phyloP scores from a whole-genome alignment of 1,284 basidiomycete genomes.

The Trametes sp. region DNA sequence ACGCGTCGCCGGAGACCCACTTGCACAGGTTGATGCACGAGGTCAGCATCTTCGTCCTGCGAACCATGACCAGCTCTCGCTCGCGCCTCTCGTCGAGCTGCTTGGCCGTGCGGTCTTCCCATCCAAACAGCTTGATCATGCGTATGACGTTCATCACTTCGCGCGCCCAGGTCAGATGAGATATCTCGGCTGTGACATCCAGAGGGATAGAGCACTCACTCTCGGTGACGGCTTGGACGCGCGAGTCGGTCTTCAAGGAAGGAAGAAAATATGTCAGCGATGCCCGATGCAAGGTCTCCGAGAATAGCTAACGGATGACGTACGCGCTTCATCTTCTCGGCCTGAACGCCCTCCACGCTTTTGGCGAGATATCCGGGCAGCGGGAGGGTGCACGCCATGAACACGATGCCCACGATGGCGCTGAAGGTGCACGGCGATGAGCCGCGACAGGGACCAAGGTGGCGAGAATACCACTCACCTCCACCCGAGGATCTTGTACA shows the following conservation, averaged over 20 bases:
- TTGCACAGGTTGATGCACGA: conserved; percentile 21
- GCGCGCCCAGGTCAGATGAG: no score
- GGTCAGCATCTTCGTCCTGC: conserved; percentile 38
- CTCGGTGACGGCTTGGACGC: conserved; percentile 59
- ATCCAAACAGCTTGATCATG: conserved; percentile 47
- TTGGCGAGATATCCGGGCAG: conserved; percentile 50
- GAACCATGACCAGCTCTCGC: conserved; percentile 59
- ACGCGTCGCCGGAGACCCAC: conserved; percentile 7
- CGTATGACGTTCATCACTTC: conserved; percentile 50
- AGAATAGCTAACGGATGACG: neutral
- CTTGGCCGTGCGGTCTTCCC: conserved; percentile 56
- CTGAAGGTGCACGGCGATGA: conserved; percentile 29
- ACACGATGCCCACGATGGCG: conserved; percentile 58
- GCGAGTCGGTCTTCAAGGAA: conserved; percentile 50
- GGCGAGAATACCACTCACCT: conserved; percentile 37
- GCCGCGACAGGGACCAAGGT: neutral
- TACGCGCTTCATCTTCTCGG: conserved; percentile 44
- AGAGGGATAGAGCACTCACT: conserved; percentile 35
- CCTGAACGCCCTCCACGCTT: conserved; percentile 41
- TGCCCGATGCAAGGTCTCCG: neutral
- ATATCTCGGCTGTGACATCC: neutral
- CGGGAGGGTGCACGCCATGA: conserved; percentile 62
- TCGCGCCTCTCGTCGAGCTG: conserved; percentile 58
- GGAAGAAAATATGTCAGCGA: neutral
- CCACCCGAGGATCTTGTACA: conserved; percentile 57